Conservation (phyloP, 352 stramenopile genomes). For the Phytophthora macrochlamydospora region DNA sequence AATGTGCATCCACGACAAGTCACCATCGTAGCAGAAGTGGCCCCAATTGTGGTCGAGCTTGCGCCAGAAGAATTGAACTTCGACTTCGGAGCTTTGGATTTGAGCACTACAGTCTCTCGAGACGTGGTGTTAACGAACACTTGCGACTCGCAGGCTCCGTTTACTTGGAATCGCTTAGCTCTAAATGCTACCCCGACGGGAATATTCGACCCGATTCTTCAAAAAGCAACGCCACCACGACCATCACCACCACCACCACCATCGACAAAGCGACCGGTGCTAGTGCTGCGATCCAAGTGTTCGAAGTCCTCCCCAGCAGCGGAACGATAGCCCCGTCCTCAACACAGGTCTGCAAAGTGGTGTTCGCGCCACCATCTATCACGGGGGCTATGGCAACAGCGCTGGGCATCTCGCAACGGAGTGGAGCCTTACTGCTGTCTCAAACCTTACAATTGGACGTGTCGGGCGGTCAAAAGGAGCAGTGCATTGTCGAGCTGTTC, state of each 20-base stretch:
- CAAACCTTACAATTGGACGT: conserved; percentile 64
- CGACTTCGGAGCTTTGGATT: conserved; percentile 72
- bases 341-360: conserved; percentile 48
- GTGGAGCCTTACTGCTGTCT: conserved; percentile 34
- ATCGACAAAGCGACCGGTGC: conserved; percentile 17
- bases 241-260: conserved; percentile 19
- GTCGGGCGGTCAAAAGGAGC: conserved; percentile 49
- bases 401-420: conserved; percentile 16
- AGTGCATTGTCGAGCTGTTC: conserved; percentile 55
- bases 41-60: conserved; percentile 87
- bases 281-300: conserved; percentile 27
- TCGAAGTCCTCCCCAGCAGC: conserved; percentile 57
- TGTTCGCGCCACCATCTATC: conserved; percentile 55
- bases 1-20: conserved; percentile 84
- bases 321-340: conserved; percentile 42
- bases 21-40: conserved; percentile 85
- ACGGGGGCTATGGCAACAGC: conserved; percentile 2
- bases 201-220: conserved; percentile 51
- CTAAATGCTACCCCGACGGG: conserved; percentile 22
- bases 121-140: conserved; percentile 89
- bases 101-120: conserved; percentile 51
- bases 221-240: conserved; percentile 54
- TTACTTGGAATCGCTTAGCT: conserved; percentile 64
- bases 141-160: conserved; percentile 88
- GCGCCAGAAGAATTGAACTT: conserved; percentile 64